A percentile compares a stretch with the other conserved stretches of the same genome.
Conservation (phyloP, 371 early-diverging fungal genomes). For the Circinella umbellata region DNA sequence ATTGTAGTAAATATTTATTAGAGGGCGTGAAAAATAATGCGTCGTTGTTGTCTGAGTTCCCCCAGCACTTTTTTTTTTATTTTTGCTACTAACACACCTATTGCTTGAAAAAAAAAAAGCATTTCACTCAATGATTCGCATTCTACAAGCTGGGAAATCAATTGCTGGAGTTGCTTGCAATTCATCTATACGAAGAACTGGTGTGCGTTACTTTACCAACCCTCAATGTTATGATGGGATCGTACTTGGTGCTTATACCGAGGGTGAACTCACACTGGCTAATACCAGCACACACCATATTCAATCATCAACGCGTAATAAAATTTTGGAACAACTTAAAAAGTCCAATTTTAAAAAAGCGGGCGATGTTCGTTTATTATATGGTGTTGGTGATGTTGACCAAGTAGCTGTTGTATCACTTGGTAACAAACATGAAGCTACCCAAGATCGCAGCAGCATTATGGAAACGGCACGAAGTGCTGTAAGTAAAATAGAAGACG, state of each 20-base stretch:
- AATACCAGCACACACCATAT: conserved; percentile 26
- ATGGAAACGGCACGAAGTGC: conserved; percentile 11
- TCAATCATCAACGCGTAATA: conserved; percentile 29
- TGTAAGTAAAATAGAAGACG: not conserved
- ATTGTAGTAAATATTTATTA: no score
- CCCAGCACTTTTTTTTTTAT: no score
- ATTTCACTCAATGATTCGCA: not conserved
- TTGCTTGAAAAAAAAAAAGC: no score
- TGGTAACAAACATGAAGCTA: conserved; percentile 44
- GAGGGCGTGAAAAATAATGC: no score
- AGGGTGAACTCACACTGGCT: conserved; percentile 21
- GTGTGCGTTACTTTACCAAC: conserved; percentile 36
- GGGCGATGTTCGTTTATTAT: conserved; percentile 61
- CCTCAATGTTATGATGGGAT: conserved; percentile 38
- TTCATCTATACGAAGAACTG: not conserved
- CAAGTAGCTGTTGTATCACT: conserved; percentile 82
- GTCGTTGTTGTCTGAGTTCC: no score
- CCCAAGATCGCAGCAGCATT: no score
- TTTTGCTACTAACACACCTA: no score
- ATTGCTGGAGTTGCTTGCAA: not conserved
- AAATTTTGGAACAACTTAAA: conserved; percentile 43
- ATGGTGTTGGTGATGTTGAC: conserved; percentile 55
- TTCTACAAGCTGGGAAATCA: not conserved
- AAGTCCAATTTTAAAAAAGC: conserved; percentile 53
- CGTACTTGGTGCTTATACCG: conserved; percentile 42